These are phyloP conservation scores for Amanita pallidorosea DNA, from an alignment of 768 basidiomycete species.

Conservation along the genomic window DNA sequence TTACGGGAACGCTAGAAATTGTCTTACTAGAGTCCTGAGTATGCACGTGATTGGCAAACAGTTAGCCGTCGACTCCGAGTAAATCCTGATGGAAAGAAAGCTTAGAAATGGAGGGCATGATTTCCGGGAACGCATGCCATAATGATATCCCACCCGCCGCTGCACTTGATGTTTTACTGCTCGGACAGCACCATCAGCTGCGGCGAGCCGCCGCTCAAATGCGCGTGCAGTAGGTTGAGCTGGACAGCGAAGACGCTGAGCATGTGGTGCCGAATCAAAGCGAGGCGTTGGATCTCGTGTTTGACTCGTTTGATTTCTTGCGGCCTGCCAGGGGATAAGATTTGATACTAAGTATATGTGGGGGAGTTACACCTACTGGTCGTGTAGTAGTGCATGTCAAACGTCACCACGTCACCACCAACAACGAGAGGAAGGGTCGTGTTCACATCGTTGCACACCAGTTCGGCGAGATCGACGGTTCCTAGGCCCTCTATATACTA, in stretches of 20 bases:
- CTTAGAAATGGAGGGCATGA: too few relatives aligned
- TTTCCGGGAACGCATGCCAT: too few relatives aligned
- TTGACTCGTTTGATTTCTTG: conserved; percentile 64
- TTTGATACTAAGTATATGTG: not conserved
- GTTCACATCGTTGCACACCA: conserved; percentile 55
- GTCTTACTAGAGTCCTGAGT: too few relatives aligned
- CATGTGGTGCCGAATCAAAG: conserved; percentile 53
- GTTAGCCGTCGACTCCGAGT: too few relatives aligned
- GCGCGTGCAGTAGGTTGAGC: conserved; percentile 36
- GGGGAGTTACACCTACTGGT: conserved; percentile 21
- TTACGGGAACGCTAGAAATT: too few relatives aligned
- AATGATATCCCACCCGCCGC: too few relatives aligned
- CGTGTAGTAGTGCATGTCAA: conserved; percentile 59
- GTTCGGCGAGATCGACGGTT: conserved; percentile 62
- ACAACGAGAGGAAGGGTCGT: conserved; percentile 51
- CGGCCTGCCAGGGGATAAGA: conserved; percentile 25
- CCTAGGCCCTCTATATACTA: conserved; percentile 52
- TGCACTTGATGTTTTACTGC: too few relatives aligned
- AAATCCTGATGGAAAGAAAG: too few relatives aligned
- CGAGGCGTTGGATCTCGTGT: conserved; percentile 52
- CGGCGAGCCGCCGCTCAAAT: conserved; percentile 24
- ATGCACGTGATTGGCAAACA: too few relatives aligned
- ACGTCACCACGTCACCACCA: conserved; percentile 54
- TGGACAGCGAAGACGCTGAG: conserved; percentile 59
- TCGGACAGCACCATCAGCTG: conserved; percentile 64